Base-by-base conservation (phyloP, 176 grass and related monocot species). In the Eleusine indica region DNA sequence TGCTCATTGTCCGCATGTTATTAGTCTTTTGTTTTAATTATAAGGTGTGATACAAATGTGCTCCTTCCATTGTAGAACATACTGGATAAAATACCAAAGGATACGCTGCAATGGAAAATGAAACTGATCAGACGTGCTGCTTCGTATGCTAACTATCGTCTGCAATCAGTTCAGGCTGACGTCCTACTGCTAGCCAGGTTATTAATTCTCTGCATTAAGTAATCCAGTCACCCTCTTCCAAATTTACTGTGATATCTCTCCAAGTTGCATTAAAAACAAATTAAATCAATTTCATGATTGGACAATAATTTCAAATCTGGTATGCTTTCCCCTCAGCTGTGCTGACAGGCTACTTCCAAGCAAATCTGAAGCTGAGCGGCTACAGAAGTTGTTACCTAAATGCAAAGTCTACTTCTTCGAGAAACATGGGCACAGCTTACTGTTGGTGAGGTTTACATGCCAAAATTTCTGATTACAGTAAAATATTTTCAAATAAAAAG, bases 381-480 rank as follows among this genome's bases (percentile, higher is more conserved):
- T 94, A 42, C 92, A 91, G 41, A 91, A 79, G 43, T 42, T 63
- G 39, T 30, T 92, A 72, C 66, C 63, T 12, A 81, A 89, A 80
- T 91, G 92, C 81, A 91, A 82, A 76, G 54, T 87, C 21, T 88
- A 58, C 87, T 94, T 89, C 39, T 94, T 89, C 25, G 67, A 87
- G 68, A 88, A 89, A 53, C 89, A 94, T 76, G 92, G 92, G 7
- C 92, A 94, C 72, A 85, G 85, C 72, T 86, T 94, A 82, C 62
- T 94, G 37, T 19, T 94, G 89, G 92, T 91, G 85, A 77, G 76
- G 62, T 89, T 49, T 72, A 78, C 12, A 46, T 66, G 7, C 57
- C 41, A 18, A 3, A 62, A 21, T 7, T 19, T 75, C 6, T 4
- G 12, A 75, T 64, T 19, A 9, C 16, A 53, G 16, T 77, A 40